Base-by-base conservation (phyloP, 2,329 filamentous ascomycete genomes). In the Talaromyces sp. region DNA sequence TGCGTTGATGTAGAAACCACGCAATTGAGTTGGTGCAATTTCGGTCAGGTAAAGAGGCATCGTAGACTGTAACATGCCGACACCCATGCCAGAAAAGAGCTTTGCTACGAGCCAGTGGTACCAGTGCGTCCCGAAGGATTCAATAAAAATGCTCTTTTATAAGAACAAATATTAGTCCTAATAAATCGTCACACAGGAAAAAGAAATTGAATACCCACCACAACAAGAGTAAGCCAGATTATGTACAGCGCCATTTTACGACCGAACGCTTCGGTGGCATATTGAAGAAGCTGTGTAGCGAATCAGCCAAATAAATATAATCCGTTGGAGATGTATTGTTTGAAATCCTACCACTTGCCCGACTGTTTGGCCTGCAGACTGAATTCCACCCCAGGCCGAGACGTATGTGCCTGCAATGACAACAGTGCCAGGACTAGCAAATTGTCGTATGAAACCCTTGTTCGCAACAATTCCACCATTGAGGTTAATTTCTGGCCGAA, bases 21-120 rank as follows among this genome's bases (percentile, higher is more conserved):
- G 69, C 1, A 78, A 68, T 8, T 76, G 73, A 0, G 74, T 73
- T 0, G 78, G 78, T 0, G 78, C 73, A 0, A 76, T 67, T 60
- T 80, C 77, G 2, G 76, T 70, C 5, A 80, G 69, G 59, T 79
- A 80, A 0, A 76, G 70, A 0, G 77, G 76, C 32, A 80, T 60
- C 0, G 77, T 78, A 8, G 74, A 72, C 58, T 79, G 77, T 3
- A 80, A 65, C 64, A 76, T 75, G 3, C 78, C 78, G 0, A 78
- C 74, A 3, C 76, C 78, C 59, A 78, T 74, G 13, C 78, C 78
- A 2, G 69, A 69, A 52, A 71, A 70, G 3, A 71, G 64, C 43
- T 71, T 71, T 7, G 69, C 69, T 8, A 74, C 70, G 0, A 78
- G 71, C 76, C 77, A 80, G 63, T 75, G 73, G 7, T 72, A 64